Conservation (phyloP, 2,329 filamentous ascomycete species). For the Arthrobotrys sinensis region DNA sequence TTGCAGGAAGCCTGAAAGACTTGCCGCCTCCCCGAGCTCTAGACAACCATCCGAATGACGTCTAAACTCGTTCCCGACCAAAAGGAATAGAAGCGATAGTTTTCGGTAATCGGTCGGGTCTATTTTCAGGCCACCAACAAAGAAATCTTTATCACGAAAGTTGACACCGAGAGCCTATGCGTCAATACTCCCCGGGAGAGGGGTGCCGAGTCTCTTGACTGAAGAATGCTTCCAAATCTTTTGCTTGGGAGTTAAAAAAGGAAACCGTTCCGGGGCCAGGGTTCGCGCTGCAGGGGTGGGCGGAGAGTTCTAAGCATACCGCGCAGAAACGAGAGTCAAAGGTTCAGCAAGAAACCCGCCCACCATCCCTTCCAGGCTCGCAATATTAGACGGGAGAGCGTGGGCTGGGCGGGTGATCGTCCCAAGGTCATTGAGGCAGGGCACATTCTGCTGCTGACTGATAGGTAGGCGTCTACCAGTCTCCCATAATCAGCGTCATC, state of each 20-base stretch:
- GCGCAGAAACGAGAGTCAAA: background rate
- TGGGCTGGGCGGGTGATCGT: constrained; percentile 35
- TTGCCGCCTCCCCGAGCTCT: background rate
- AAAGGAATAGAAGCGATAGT: constrained; percentile 3
- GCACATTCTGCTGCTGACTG: constrained; percentile 25
- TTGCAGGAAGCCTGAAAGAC: background rate
- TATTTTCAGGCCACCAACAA: constrained; percentile 4
- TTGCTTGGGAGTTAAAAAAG: constrained; percentile 47
- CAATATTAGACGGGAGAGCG: constrained; percentile 1
- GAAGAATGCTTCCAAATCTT: constrained; percentile 60
- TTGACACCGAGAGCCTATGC: constrained; percentile 4
- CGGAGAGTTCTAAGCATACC: constrained; percentile 1
- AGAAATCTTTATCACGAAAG: background rate
- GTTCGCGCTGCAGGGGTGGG: constrained; percentile 24
- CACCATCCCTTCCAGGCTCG: constrained; percentile 6
- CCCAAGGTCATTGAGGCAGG: constrained; percentile 29
- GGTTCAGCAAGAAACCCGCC: background rate
- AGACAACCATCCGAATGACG: background rate
- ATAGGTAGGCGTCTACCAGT: constrained; percentile 2
- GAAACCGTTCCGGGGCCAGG: constrained; percentile 47
- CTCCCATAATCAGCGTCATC: constrained; percentile 14
- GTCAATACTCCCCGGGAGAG: constrained; percentile 28
- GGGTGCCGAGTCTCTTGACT: constrained; percentile 25
- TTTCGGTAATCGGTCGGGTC: constrained; percentile 12
- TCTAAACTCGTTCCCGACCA: background rate